Conservation (phyloP, 768 basidiomycete species). For the Termitomyces sp. region DNA sequence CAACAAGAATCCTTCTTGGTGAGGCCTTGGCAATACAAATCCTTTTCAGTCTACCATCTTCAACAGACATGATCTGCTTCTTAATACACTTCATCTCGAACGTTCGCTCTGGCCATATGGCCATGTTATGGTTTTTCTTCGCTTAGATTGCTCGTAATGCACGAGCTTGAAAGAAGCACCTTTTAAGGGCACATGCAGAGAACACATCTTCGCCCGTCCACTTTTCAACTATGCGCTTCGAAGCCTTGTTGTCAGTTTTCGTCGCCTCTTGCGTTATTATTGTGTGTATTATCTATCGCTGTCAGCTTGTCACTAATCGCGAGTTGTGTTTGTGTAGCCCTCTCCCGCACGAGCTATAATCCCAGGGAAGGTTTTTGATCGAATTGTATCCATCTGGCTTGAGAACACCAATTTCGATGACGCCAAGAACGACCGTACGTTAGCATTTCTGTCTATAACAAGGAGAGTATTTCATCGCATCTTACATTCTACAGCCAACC, state of each 20-base stretch:
- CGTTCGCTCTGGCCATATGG: background rate
- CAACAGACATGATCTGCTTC: background rate
- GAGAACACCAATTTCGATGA: background rate
- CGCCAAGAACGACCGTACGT: background rate
- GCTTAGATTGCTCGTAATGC: background rate
- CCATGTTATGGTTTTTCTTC: background rate
- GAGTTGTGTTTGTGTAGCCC: background rate
- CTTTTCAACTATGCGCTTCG: background rate
- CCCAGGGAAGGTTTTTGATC: background rate
- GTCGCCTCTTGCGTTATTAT: background rate
- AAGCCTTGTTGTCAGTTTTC: background rate
- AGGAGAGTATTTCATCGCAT: background rate
- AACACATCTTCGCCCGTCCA: background rate
- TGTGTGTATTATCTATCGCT: background rate
- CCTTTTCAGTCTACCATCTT: background rate
- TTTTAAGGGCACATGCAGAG: background rate
- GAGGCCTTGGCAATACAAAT: background rate
- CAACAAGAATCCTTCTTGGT: background rate
- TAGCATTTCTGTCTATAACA: background rate
- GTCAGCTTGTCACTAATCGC: background rate
- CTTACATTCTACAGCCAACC: background rate
- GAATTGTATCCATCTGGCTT: constrained; percentile 2
- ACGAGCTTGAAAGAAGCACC: background rate
- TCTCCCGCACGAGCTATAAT: background rate
- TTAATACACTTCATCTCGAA: background rate